phyloP scores from a whole-genome alignment of 495 filamentous ascomycete species.

The Hypoxylon lienhwacheense region DNA sequence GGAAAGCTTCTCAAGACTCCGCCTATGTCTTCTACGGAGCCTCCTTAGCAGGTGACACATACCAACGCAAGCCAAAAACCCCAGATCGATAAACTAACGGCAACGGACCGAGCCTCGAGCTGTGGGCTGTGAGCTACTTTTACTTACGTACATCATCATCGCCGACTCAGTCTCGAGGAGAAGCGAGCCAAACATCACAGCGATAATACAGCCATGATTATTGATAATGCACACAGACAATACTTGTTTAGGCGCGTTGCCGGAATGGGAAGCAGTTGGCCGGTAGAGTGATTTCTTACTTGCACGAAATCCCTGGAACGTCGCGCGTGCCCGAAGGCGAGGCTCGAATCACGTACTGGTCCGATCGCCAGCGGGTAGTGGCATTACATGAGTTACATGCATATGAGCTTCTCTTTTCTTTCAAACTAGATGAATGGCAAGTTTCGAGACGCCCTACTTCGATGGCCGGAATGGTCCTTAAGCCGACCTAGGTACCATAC shows the following conservation, averaged over 20 bases:
- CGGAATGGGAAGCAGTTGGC: conserved; percentile 16
- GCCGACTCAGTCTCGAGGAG: conserved; percentile 6
- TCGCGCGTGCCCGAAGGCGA: background rate
- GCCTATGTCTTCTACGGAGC: background rate
- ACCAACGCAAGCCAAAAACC: background rate
- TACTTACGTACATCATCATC: conserved; percentile 4
- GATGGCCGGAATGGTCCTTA: too few relatives aligned
- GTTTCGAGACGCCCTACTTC: conserved; percentile 12
- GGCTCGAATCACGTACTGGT: conserved; percentile 25
- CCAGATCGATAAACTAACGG: conserved; percentile 2
- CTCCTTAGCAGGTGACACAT: conserved; percentile 11
- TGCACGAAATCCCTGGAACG: background rate
- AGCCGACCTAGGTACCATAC: too few relatives aligned
- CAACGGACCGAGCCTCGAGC: conserved; percentile 6
- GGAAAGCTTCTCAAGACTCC: background rate
- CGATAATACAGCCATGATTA: conserved; percentile 4
- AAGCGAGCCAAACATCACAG: conserved; percentile 21
- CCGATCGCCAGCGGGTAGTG: conserved; percentile 8
- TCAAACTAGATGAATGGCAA: background rate
- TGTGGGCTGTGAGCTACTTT: background rate
- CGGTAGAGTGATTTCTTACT: background rate
- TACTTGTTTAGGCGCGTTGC: conserved; percentile 1
- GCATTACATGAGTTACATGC: conserved; percentile 14
- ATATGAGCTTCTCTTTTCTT: conserved; percentile 5
- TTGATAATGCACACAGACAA: conserved; percentile 12